Percentiles rank a stretch among this genome's conserved stretches.
Evolutionary conservation across 2,329 filamentous ascomycete species (phyloP).

Genomic region (Ophiocordyceps camponoti-leonardi): DNA sequence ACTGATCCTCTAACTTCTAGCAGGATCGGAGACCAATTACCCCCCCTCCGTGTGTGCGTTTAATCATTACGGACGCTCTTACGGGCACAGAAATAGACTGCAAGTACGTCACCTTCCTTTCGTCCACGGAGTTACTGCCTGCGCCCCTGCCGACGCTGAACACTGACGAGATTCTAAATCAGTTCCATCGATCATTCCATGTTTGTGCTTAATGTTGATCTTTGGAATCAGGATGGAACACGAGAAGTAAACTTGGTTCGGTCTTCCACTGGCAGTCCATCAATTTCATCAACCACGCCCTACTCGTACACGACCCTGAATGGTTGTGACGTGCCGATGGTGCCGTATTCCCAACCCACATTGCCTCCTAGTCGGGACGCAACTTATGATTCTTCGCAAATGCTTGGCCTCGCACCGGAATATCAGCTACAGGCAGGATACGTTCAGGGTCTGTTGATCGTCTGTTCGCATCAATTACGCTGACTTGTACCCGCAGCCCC

Average conservation of each 20-base stretch:
- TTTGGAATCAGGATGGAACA: conserved; percentile 48
- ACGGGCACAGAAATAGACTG: conserved; percentile 72
- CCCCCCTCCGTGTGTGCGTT: conserved; percentile 76
- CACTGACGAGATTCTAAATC: background rate
- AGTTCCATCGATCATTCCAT: conserved; percentile 21
- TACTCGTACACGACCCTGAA: conserved; percentile 48
- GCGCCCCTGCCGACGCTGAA: background rate
- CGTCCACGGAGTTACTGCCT: background rate
- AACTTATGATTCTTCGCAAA: conserved; percentile 11
- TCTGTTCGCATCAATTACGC: background rate
- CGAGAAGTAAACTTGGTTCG: conserved; percentile 51
- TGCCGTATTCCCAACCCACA: conserved; percentile 16
- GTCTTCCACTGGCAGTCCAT: conserved; percentile 47
- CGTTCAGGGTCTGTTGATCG: conserved; percentile 11
- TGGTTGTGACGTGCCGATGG: conserved; percentile 12
- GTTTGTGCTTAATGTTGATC: conserved; percentile 46
- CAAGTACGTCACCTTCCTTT: conserved; percentile 39
- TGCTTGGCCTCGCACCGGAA: conserved; percentile 15
- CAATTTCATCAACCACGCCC: conserved; percentile 65
- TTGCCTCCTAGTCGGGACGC: conserved; percentile 20
- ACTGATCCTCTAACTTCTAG: background rate
- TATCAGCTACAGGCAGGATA: conserved; percentile 15
- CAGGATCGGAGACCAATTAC: conserved; percentile 92
- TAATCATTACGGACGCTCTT: conserved; percentile 57
- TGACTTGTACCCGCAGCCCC: conserved; percentile 4